These are phyloP conservation scores for Xanthoconium purpureum DNA, from an alignment of 768 basidiomycete genomes.

Conservation along the genomic window DNA sequence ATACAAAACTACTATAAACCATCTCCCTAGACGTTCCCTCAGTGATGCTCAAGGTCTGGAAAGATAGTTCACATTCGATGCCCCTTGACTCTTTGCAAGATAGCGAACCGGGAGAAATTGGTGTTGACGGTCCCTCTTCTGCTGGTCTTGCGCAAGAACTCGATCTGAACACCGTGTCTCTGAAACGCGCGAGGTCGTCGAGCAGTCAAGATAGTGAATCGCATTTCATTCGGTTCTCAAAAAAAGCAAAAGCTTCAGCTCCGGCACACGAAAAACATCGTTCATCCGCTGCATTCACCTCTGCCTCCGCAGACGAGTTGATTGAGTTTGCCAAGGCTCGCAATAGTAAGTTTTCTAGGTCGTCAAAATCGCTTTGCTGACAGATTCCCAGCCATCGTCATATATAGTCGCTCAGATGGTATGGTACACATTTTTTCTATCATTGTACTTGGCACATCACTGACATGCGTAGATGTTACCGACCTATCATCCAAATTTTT, in stretches of 20 bases:
- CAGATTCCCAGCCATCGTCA: conserved; percentile 15
- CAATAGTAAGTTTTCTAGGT: conserved; percentile 17
- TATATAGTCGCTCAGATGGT: conserved; percentile 22
- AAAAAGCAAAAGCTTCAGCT: conserved; percentile 8
- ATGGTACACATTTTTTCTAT: neutral
- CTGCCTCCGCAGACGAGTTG: conserved; percentile 7
- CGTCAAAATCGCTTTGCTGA: neutral
- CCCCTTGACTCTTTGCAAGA: neutral
- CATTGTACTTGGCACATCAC: neutral
- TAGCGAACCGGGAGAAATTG: conserved; percentile 28
- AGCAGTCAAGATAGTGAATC: conserved; percentile 2
- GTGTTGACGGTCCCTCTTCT: conserved; percentile 23
- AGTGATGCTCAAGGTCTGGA: conserved; percentile 25
- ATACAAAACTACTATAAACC: no score
- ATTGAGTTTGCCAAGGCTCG: conserved; percentile 19
- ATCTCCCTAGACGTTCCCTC: neutral
- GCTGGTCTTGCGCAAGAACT: conserved; percentile 6
- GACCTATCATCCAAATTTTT: conserved; percentile 20
- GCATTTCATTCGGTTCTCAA: conserved; percentile 1
- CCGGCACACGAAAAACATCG: neutral
- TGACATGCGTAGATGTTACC: conserved; percentile 12
- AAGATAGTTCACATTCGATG: conserved; percentile 11
- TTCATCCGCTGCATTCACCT: neutral
- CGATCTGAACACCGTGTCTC: conserved; percentile 7
- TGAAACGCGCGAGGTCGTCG: conserved; percentile 14